A percentile compares a stretch with the other conserved stretches of the same genome.
Evolutionary conservation across 2,329 filamentous ascomycete species (phyloP).

Genomic region (Penicillium capsulatum): DNA sequence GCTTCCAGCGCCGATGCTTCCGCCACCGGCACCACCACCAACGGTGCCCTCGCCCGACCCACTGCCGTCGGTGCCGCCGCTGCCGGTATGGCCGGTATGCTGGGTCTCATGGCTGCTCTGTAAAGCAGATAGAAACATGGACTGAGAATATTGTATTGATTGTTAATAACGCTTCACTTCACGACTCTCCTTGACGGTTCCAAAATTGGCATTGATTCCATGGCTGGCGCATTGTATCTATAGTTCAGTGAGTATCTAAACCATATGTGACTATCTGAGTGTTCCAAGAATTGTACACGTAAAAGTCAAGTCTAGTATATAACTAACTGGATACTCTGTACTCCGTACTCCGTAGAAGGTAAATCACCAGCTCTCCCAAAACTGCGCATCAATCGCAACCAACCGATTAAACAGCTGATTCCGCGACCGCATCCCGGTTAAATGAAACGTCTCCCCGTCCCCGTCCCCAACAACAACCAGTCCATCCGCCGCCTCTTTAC

Average conservation of each 20-base stretch:
- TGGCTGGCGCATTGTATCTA: too few species aligned
- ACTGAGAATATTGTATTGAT: background rate
- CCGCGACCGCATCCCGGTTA: conserved; percentile 24
- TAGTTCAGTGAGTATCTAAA: too few species aligned
- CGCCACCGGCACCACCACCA: conserved; percentile 10
- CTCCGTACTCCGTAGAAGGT: too few species aligned
- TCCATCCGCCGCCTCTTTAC: conserved; percentile 70
- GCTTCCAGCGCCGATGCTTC: conserved; percentile 4
- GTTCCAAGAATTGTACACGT: too few species aligned
- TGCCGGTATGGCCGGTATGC: conserved; percentile 27
- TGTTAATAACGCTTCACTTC: conserved; percentile 2
- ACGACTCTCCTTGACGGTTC: conserved; percentile 9
- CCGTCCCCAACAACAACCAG: conserved; percentile 60
- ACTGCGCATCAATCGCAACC: conserved; percentile 25
- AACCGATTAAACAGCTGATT: conserved; percentile 25
- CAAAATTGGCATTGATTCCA: too few species aligned
- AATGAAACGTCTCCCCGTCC: conserved; percentile 43
- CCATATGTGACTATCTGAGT: too few species aligned
- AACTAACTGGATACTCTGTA: too few species aligned
- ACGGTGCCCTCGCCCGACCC: conserved; percentile 20
- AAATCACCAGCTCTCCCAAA: conserved; percentile 21
- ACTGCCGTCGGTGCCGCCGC: conserved; percentile 20
- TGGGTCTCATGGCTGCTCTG: conserved; percentile 30
- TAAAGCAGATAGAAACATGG: conserved; percentile 14
- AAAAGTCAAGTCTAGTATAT: too few species aligned